A percentile compares a stretch with the other conserved stretches of the same genome.
These are phyloP conservation scores for Grosmannia serpens DNA, from an alignment of 2,329 filamentous ascomycete species.

Conservation along the genomic window DNA sequence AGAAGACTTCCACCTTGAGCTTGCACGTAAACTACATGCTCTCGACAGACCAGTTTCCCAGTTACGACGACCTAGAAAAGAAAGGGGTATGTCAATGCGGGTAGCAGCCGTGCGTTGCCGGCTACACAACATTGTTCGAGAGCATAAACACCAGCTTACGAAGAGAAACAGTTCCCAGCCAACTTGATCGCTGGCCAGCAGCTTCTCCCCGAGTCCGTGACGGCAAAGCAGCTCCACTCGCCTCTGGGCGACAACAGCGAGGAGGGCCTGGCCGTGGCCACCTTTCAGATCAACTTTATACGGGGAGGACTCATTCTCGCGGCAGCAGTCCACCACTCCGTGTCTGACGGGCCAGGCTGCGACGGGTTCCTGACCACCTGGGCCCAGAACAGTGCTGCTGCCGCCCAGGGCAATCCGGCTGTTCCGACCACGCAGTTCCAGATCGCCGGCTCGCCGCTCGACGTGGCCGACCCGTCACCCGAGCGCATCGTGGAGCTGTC, in stretches of 20 bases:
- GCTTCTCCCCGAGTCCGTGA: constrained; percentile 4
- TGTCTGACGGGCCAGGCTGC: constrained; percentile 15
- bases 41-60: constrained; percentile 1
- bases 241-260: constrained; percentile 6
- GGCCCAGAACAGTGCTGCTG: constrained; percentile 15
- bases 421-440: background rate
- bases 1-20: background rate
- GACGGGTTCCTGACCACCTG: constrained; percentile 17
- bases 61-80: background rate
- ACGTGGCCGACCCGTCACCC: constrained; percentile 2
- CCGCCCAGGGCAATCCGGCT: constrained; percentile 9
- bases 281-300: constrained; percentile 18
- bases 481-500: background rate
- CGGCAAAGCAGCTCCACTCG: constrained; percentile 8
- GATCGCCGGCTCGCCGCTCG: background rate
- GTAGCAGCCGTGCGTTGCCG: background rate
- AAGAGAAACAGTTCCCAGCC: constrained; percentile 1
- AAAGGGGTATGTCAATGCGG: constrained; percentile 1
- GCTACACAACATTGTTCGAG: too few species aligned
- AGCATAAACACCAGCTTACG: background rate
- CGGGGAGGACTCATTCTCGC: constrained; percentile 17
- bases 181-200: background rate
- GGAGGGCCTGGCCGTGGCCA: constrained; percentile 8
- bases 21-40: constrained; percentile 4
- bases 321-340: constrained; percentile 16